These are phyloP conservation scores for Colletotrichum orchidophilum DNA, from an alignment of 2,329 filamentous ascomycete species.

Conservation along the genomic window DNA sequence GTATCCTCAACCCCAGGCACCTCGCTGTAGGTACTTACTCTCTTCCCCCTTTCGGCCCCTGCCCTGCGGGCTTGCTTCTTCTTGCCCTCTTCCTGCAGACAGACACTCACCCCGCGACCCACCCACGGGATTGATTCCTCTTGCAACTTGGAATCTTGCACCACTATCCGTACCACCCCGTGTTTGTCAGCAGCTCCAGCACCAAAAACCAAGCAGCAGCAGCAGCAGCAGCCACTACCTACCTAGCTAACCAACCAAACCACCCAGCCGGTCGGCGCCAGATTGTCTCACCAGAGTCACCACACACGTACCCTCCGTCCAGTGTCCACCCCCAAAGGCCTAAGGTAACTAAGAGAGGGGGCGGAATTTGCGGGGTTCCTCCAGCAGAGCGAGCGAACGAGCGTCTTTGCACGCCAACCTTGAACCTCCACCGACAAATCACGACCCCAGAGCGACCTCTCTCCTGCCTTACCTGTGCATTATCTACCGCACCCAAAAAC, in stretches of 20 bases:
- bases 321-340: slow-evolving; percentile 1
- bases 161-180: neutral
- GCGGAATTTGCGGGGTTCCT: slow-evolving; percentile 34
- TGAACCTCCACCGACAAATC: slow-evolving; percentile 34
- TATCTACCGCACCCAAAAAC: slow-evolving; percentile 3
- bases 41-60: neutral
- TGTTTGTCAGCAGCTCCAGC: neutral
- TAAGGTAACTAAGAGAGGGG: slow-evolving; percentile 29
- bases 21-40: neutral
- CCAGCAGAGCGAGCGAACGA: slow-evolving; percentile 27
- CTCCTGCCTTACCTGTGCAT: neutral
- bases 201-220: neutral
- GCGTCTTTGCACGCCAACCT: slow-evolving; percentile 31
- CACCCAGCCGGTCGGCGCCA: slow-evolving; percentile 8
- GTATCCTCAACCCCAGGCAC: no score
- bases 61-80: neutral
- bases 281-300: slow-evolving; percentile 16
- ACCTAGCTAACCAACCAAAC: slow-evolving; percentile 8
- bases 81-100: neutral
- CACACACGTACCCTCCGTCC: slow-evolving; percentile 6
- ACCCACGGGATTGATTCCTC: neutral
- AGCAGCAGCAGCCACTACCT: neutral
- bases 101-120: neutral
- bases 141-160: neutral
- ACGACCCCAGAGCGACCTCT: slow-evolving; percentile 26